Conservation (phyloP, 441 rosid genomes). For the Oxalis stricta region DNA sequence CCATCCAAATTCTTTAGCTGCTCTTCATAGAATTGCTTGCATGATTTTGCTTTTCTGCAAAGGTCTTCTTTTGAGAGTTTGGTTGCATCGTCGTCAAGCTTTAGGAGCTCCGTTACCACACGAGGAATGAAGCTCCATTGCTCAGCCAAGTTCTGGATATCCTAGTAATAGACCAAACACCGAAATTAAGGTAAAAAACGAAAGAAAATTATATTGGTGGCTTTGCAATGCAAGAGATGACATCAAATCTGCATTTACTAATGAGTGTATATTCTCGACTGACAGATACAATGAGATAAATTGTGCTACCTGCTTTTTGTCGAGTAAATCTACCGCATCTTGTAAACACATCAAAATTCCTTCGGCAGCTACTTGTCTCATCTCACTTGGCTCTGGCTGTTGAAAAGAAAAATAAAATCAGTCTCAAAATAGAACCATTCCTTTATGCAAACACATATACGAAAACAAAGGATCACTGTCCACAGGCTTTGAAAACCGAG, state of each 20-base stretch:
- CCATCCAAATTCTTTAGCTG: constrained; percentile 24
- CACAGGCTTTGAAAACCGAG: background rate
- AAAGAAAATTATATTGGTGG: too few relatives aligned
- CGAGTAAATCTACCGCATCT: constrained; percentile 78
- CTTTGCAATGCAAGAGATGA: too few relatives aligned
- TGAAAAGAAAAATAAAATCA: constrained; percentile 12
- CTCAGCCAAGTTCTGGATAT: constrained; percentile 31
- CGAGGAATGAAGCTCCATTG: constrained; percentile 86
- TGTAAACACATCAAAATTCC: constrained; percentile 86
- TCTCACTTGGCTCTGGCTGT: constrained; percentile 85
- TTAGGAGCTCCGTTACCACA: constrained; percentile 61
- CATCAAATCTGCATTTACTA: too few relatives aligned
- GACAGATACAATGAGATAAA: background rate
- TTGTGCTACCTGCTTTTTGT: constrained; percentile 52
- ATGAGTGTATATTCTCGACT: too few relatives aligned
- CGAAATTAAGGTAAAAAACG: too few relatives aligned
- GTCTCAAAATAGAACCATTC: too few relatives aligned
- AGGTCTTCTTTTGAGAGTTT: constrained; percentile 35
- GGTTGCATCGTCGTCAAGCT: constrained; percentile 24
- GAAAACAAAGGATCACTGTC: background rate
- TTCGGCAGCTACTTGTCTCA: constrained; percentile 68
- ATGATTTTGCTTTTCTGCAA: constrained; percentile 41
- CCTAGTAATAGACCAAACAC: constrained; percentile 25
- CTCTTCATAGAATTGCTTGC: constrained; percentile 45
- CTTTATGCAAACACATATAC: too few relatives aligned